These are phyloP conservation scores for Selaginella tamariscina DNA, from an alignment of 75 land plant species.

Conservation along the genomic window DNA sequence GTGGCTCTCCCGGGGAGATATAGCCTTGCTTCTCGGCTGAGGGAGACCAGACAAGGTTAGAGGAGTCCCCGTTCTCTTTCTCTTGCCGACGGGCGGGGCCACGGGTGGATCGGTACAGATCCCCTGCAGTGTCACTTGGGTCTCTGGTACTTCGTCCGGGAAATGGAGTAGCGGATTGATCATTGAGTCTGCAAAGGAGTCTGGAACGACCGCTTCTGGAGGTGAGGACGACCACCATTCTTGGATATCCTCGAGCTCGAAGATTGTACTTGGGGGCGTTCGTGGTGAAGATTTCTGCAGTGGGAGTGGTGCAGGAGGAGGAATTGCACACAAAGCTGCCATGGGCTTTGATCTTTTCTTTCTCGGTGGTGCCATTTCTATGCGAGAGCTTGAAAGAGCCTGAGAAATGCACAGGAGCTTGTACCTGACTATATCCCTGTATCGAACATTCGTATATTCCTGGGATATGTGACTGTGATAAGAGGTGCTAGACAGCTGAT, in stretches of 20 bases:
- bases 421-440: too few relatives aligned
- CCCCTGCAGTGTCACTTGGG: neutral
- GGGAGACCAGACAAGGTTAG: neutral
- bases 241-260: neutral
- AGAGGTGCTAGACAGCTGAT: too few relatives aligned
- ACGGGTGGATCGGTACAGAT: neutral
- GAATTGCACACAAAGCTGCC: too few relatives aligned
- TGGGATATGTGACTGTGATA: too few relatives aligned
- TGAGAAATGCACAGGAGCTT: too few relatives aligned
- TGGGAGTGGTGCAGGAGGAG: neutral
- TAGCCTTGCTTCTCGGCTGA: neutral
- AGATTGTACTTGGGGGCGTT: neutral
- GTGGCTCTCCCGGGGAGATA: conserved; percentile 32
- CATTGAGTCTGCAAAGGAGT: neutral
- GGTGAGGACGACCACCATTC: neutral
- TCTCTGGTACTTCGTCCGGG: neutral
- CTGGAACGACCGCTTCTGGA: neutral
- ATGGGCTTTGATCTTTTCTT: neutral
- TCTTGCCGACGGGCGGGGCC: neutral
- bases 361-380: too few relatives aligned
- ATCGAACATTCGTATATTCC: too few relatives aligned
- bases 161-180: neutral
- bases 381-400: too few relatives aligned
- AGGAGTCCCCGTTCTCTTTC: neutral
- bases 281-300: neutral